Evolutionary conservation across 192 early-diverging fungal genomes (phyloP).

Genomic region (Geranomyces michiganensis): DNA sequence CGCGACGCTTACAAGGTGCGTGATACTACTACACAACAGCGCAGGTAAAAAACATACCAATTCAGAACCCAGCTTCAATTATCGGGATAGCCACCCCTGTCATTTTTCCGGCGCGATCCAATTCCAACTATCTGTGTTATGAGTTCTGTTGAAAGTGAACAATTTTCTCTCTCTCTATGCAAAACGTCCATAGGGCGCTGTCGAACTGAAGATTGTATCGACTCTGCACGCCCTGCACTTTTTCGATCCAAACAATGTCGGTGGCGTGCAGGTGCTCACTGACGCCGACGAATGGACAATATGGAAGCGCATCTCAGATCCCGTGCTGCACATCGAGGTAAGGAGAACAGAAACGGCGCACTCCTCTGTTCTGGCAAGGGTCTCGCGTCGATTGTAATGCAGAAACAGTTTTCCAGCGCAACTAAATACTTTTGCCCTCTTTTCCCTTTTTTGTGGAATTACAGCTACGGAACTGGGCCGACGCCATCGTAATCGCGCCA

Average conservation of each 20-base stretch:
- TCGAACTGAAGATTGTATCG: constrained; percentile 78
- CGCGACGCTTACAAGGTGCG: constrained; percentile 40
- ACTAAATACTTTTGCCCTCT: too few relatives aligned
- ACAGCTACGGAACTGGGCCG: constrained; percentile 92
- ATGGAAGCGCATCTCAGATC: constrained; percentile 84
- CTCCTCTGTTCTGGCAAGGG: too few relatives aligned
- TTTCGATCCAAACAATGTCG: constrained; percentile 63
- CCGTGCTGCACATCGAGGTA: constrained; percentile 93
- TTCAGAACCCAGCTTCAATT: too few relatives aligned
- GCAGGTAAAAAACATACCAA: too few relatives aligned
- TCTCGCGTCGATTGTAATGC: too few relatives aligned
- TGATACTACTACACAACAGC: neutral
- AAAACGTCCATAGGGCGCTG: constrained; percentile 34
- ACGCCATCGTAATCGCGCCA: constrained; percentile 85
- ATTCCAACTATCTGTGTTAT: neutral
- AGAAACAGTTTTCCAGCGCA: too few relatives aligned
- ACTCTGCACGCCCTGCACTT: constrained; percentile 88
- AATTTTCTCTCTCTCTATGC: too few relatives aligned
- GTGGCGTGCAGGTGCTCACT: constrained; percentile 57
- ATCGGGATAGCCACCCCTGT: too few relatives aligned
- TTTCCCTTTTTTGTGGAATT: neutral
- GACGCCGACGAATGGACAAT: constrained; percentile 91
- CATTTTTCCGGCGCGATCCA: too few relatives aligned
- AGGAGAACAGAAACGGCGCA: neutral
- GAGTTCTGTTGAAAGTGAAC: constrained; percentile 54